These are phyloP conservation scores for Fusarium virguliforme DNA, from an alignment of 2,329 filamentous ascomycete species.

Conservation along the genomic window DNA sequence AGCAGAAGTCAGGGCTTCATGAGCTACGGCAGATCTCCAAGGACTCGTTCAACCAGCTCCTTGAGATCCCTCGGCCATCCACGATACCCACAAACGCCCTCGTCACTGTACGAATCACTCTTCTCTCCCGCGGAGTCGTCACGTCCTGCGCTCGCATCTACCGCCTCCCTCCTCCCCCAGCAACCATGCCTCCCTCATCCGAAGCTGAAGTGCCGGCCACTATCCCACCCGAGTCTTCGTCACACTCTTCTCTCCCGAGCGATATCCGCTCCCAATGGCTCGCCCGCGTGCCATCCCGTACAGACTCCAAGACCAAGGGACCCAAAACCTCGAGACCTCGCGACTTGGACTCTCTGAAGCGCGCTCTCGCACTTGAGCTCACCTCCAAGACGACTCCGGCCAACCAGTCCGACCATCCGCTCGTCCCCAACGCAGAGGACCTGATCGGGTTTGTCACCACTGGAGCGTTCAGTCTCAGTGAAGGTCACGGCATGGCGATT, in stretches of 20 bases:
- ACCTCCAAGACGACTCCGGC: conserved; percentile 56
- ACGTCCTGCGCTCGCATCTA: conserved; percentile 86
- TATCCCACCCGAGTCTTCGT: conserved; percentile 50
- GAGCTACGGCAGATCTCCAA: conserved; percentile 49
- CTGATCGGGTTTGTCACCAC: conserved; percentile 93
- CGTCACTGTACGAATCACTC: conserved; percentile 76
- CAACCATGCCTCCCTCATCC: conserved; percentile 49
- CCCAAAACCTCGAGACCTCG: conserved; percentile 35
- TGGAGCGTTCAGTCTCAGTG: conserved; percentile 84
- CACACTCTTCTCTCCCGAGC: conserved; percentile 55
- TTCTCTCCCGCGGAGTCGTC: conserved; percentile 80
- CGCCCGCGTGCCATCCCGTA: conserved; percentile 61
- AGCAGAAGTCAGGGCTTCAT: conserved; percentile 25
- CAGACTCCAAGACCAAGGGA: conserved; percentile 21
- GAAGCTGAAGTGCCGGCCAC: conserved; percentile 66
- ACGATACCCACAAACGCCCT: conserved; percentile 59
- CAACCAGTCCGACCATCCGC: conserved; percentile 67
- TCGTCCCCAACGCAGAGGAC: conserved; percentile 81
- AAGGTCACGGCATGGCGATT: conserved; percentile 82
- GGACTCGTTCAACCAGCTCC: conserved; percentile 53
- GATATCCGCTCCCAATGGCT: conserved; percentile 82
- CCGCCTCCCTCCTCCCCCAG: conserved; percentile 72
- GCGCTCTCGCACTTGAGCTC: conserved; percentile 65
- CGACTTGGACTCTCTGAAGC: conserved; percentile 60
- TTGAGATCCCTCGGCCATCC: conserved; percentile 41